Percentiles rank a stretch among this genome's conserved stretches.
phyloP scores from a whole-genome alignment of 2,329 filamentous ascomycete species.

The Curvularia sp. region DNA sequence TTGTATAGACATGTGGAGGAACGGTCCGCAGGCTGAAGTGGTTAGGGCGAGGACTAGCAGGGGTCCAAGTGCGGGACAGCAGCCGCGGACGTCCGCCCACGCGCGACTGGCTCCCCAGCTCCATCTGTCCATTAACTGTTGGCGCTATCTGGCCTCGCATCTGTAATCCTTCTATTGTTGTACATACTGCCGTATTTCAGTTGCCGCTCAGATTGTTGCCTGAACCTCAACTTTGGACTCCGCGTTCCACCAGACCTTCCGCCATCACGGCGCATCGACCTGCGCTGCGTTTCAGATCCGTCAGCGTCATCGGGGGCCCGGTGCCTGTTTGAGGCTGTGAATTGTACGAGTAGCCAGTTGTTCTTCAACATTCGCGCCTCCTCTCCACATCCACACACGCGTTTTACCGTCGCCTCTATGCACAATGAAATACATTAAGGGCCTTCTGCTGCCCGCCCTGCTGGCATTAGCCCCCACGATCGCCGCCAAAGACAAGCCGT shows the following conservation, averaged over 20 bases:
- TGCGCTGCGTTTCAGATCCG: slow-evolving; percentile 45
- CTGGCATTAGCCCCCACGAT: slow-evolving; percentile 52
- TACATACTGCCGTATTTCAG: neutral
- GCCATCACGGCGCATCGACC: slow-evolving; percentile 33
- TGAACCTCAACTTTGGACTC: neutral
- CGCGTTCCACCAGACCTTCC: neutral
- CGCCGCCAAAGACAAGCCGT: slow-evolving; percentile 66
- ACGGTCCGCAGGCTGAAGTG: neutral
- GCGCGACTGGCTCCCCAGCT: slow-evolving; percentile 17
- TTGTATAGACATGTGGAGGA: neutral
- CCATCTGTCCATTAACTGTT: slow-evolving; percentile 16
- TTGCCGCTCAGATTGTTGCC: neutral
- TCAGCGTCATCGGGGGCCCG: slow-evolving; percentile 36
- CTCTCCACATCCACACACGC: slow-evolving; percentile 25
- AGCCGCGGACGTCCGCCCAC: slow-evolving; percentile 19
- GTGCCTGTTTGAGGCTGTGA: slow-evolving; percentile 42
- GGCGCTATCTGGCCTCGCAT: slow-evolving; percentile 6
- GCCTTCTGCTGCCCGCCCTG: slow-evolving; percentile 58
- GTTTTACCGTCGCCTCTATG: slow-evolving; percentile 38
- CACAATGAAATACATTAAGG: slow-evolving; percentile 50
- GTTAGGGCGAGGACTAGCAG: slow-evolving; percentile 7
- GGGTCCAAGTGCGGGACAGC: slow-evolving; percentile 16
- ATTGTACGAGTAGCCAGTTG: slow-evolving; percentile 45
- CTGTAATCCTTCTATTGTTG: neutral
- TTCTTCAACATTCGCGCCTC: slow-evolving; percentile 32